A percentile compares a stretch with the other conserved stretches of the same genome.
phyloP scores from a whole-genome alignment of 352 stramenopile species.

The Globisporangium yorkense region DNA sequence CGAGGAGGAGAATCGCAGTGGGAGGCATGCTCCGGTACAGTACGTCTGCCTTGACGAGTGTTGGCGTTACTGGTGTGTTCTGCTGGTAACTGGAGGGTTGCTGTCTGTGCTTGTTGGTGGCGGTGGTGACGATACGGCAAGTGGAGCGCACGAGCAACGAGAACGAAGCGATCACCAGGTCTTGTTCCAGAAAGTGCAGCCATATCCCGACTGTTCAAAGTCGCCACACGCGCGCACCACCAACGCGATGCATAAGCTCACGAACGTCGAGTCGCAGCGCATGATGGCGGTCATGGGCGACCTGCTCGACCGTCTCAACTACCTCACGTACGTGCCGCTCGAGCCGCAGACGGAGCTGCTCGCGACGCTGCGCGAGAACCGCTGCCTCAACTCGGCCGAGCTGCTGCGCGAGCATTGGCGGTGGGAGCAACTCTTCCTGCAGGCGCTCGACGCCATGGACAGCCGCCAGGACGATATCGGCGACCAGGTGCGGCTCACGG shows the following conservation, averaged over 20 bases:
- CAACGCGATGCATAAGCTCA: slow-evolving; percentile 76
- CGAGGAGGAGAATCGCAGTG: neutral
- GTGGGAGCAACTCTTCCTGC: slow-evolving; percentile 66
- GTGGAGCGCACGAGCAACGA: neutral
- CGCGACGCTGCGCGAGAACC: slow-evolving; percentile 49
- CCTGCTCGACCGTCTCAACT: slow-evolving; percentile 79
- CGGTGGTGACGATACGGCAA: too few relatives aligned
- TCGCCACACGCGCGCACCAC: neutral
- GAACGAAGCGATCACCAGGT: neutral
- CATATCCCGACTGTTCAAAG: neutral
- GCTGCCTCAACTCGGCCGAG: slow-evolving; percentile 49
- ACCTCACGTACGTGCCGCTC: slow-evolving; percentile 78
- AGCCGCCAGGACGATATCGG: slow-evolving; percentile 59
- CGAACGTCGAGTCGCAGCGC: slow-evolving; percentile 84
- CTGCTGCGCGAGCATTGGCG: slow-evolving; percentile 72
- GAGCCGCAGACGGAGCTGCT: slow-evolving; percentile 52
- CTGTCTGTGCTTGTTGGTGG: neutral
- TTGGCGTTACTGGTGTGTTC: neutral
- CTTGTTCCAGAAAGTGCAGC: neutral
- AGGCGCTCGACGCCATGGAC: slow-evolving; percentile 55
- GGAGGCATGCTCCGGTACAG: neutral
- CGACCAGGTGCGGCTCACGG: slow-evolving; percentile 67
- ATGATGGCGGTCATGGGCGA: slow-evolving; percentile 87
- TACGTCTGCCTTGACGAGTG: too few relatives aligned
- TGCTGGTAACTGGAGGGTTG: neutral